Conservation (phyloP, 1,139 yeast genomes). For the Suhomyces taliae region DNA sequence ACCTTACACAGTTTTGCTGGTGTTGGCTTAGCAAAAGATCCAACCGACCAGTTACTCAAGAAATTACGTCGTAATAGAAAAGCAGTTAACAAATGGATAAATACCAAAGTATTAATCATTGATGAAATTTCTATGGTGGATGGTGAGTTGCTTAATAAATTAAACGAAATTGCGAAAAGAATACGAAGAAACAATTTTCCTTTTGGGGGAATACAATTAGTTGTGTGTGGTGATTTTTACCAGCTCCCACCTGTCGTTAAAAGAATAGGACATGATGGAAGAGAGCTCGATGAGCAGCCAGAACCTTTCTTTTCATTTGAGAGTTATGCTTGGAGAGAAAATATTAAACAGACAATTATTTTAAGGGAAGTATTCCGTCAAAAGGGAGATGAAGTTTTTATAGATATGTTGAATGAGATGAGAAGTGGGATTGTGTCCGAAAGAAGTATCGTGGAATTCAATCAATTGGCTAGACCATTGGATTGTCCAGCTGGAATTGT, state of each 20-base stretch:
- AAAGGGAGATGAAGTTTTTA: constrained; percentile 73
- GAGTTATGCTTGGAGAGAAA: constrained; percentile 66
- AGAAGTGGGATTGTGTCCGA: constrained; percentile 68
- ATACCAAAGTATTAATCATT: constrained; percentile 63
- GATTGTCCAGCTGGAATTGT: constrained; percentile 65
- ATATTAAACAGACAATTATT: constrained; percentile 65
- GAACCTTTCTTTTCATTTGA: constrained; percentile 70
- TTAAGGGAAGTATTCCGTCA: constrained; percentile 87
- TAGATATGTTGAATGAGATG: constrained; percentile 85
- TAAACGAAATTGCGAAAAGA: constrained; percentile 63
- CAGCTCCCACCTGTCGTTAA: constrained; percentile 81
- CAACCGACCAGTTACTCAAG: constrained; percentile 39
- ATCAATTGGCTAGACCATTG: constrained; percentile 55
- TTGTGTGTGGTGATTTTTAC: constrained; percentile 87
- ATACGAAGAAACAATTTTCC: constrained; percentile 55
- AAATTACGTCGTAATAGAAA: constrained; percentile 58
- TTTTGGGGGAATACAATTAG: constrained; percentile 86
- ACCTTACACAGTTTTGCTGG: constrained; percentile 88
- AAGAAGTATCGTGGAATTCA: constrained; percentile 56
- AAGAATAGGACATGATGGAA: constrained; percentile 26
- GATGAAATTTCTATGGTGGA: constrained; percentile 93
- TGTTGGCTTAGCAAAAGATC: constrained; percentile 65
- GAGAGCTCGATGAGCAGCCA: constrained; percentile 15
- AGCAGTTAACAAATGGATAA: constrained; percentile 60
- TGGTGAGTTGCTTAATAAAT: constrained; percentile 68